Conservation (phyloP, 1,139 yeast genomes). For the Suhomyces coccinellae region DNA sequence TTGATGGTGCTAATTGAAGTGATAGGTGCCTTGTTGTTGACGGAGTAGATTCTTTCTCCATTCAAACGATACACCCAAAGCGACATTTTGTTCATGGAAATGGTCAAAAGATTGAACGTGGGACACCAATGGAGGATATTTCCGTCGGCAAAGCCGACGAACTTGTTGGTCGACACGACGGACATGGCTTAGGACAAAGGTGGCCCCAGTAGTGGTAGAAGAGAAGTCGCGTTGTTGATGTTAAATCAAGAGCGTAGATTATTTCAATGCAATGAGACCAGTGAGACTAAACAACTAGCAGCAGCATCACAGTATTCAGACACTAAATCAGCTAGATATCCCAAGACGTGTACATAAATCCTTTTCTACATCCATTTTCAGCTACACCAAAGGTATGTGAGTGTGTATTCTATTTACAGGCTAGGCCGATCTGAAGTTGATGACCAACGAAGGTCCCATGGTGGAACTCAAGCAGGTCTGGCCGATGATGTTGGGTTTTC, state of each 20-base stretch:
- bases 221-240: not conserved
- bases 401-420: conserved; percentile 7
- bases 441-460: conserved; percentile 77
- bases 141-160: conserved; percentile 44
- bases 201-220: not conserved
- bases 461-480: conserved; percentile 70
- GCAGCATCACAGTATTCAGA: too few species aligned
- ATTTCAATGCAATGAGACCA: too few species aligned
- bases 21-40: conserved; percentile 39
- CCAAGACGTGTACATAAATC: too few species aligned
- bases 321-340: too few species aligned
- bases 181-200: not conserved
- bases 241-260: too few species aligned
- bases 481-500: conserved; percentile 71
- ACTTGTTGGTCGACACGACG: conserved; percentile 19
- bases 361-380: too few species aligned
- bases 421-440: conserved; percentile 39
- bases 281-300: too few species aligned
- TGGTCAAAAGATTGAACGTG: conserved; percentile 51
- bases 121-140: conserved; percentile 56
- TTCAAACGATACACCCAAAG: conserved; percentile 55
- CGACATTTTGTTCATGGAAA: conserved; percentile 49
- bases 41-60: conserved; percentile 57
- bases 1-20: conserved; percentile 36
- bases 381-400: too few species aligned